Evolutionary conservation across 331 rosid genomes (phyloP).

Genomic region (Arachis monticola): DNA sequence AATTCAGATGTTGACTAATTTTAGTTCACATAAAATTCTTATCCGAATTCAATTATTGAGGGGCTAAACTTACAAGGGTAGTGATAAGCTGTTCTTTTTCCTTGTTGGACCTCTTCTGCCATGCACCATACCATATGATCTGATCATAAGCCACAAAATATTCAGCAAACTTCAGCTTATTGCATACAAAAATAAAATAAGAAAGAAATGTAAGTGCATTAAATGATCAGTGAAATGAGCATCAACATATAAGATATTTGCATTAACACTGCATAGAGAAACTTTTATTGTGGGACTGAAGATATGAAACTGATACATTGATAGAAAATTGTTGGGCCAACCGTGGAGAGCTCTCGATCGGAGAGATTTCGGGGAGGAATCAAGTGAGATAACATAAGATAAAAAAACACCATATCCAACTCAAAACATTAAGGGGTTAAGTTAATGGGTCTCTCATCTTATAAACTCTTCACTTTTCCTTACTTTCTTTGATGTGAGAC

Average conservation of each 20-base stretch:
- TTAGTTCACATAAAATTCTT: neutral
- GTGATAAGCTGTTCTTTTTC: slow-evolving; percentile 57
- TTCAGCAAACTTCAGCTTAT: neutral
- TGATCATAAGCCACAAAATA: slow-evolving; percentile 40
- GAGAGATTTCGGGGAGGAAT: too few relatives aligned
- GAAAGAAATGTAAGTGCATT: neutral
- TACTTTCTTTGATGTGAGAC: too few relatives aligned
- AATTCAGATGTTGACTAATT: neutral
- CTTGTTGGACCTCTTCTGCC: slow-evolving; percentile 66
- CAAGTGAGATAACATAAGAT: too few relatives aligned
- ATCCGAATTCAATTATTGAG: neutral
- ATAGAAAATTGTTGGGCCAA: neutral
- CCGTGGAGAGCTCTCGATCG: too few relatives aligned
- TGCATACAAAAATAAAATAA: neutral
- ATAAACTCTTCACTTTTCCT: too few relatives aligned
- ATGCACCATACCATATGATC: slow-evolving; percentile 92
- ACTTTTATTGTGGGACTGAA: neutral
- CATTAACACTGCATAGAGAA: neutral
- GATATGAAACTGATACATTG: neutral
- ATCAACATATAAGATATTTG: neutral
- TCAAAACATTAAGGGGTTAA: too few relatives aligned
- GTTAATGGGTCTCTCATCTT: too few relatives aligned
- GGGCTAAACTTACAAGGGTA: slow-evolving; percentile 64
- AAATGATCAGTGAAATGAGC: slow-evolving; percentile 4
- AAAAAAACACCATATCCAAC: too few relatives aligned